Evolutionary conservation across 768 basidiomycete genomes (phyloP).

Genomic region (Fomitopsis pulvina): DNA sequence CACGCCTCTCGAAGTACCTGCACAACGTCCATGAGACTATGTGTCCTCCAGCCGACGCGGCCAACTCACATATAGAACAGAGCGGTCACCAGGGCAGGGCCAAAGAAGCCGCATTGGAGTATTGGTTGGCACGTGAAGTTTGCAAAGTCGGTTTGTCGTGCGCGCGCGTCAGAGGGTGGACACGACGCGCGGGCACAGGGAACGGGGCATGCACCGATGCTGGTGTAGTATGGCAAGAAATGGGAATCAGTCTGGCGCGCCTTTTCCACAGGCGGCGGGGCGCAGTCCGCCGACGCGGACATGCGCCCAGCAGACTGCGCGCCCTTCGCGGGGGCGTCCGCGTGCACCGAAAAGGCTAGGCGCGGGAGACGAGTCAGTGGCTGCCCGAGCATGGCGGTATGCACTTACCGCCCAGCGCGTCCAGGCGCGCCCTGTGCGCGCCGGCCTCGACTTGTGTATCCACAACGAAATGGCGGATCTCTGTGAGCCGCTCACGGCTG

Average conservation of each 20-base stretch:
- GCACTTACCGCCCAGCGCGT: not conserved
- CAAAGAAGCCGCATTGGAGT: not conserved
- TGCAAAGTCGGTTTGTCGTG: not conserved
- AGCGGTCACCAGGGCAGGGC: not conserved
- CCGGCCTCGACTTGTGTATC: not conserved
- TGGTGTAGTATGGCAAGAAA: not conserved
- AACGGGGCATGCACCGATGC: not conserved
- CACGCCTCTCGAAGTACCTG: not conserved
- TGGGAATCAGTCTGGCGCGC: not conserved
- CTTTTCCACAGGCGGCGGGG: not conserved
- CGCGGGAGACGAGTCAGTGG: no score
- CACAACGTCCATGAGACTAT: not conserved
- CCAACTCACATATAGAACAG: not conserved
- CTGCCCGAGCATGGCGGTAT: not conserved
- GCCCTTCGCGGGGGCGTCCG: not conserved
- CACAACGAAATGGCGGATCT: constrained; percentile 14
- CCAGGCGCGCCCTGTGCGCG: constrained; percentile 6
- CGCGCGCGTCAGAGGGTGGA: not conserved
- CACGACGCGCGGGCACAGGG: not conserved
- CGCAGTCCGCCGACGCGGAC: not conserved
- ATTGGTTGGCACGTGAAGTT: not conserved
- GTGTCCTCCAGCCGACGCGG: not conserved
- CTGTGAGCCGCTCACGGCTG: constrained; percentile 1
- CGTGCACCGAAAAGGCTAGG: not conserved
- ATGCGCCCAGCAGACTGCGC: not conserved